Percentiles rank a stretch among this genome's conserved stretches.
These are phyloP conservation scores for Lachancea nothofagi DNA, from an alignment of 805 yeast species.

Conservation along the genomic window DNA sequence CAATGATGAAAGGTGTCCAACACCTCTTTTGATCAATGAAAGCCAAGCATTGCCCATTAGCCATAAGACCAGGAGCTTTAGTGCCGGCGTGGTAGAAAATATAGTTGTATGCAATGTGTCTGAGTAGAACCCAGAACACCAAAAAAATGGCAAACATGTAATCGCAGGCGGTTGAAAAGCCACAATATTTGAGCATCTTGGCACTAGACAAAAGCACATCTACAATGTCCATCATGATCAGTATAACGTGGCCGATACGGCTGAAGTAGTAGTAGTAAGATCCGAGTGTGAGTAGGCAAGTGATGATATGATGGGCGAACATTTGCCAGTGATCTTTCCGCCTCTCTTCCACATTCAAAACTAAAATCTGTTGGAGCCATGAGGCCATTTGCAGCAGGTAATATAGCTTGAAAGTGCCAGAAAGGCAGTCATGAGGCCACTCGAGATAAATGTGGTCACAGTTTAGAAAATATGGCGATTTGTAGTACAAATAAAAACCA, in stretches of 20 bases:
- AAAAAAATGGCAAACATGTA: constrained; percentile 61
- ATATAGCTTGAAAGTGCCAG: constrained; percentile 52
- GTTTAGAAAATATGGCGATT: constrained; percentile 55
- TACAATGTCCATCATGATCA: constrained; percentile 77
- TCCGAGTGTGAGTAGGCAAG: constrained; percentile 59
- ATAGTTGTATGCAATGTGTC: constrained; percentile 72
- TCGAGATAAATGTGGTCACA: constrained; percentile 52
- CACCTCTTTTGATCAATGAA: constrained; percentile 40
- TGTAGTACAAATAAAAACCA: constrained; percentile 54
- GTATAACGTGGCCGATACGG: constrained; percentile 71
- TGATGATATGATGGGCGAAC: constrained; percentile 84
- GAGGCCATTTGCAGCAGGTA: constrained; percentile 67
- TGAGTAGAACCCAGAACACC: constrained; percentile 58
- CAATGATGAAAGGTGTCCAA: constrained; percentile 42
- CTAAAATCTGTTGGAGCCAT: constrained; percentile 78
- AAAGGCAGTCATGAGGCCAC: constrained; percentile 71
- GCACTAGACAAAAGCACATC: constrained; percentile 70
- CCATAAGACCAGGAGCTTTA: constrained; percentile 43
- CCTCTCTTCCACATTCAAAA: constrained; percentile 67
- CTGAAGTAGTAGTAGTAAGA: constrained; percentile 70
- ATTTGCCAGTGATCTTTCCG: constrained; percentile 83
- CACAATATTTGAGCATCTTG: constrained; percentile 70
- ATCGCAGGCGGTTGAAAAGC: constrained; percentile 58
- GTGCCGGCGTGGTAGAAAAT: constrained; percentile 54
- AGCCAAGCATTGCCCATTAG: constrained; percentile 37